Conservation (phyloP, 2,329 filamentous ascomycete genomes). For the Lachnellula arida region DNA sequence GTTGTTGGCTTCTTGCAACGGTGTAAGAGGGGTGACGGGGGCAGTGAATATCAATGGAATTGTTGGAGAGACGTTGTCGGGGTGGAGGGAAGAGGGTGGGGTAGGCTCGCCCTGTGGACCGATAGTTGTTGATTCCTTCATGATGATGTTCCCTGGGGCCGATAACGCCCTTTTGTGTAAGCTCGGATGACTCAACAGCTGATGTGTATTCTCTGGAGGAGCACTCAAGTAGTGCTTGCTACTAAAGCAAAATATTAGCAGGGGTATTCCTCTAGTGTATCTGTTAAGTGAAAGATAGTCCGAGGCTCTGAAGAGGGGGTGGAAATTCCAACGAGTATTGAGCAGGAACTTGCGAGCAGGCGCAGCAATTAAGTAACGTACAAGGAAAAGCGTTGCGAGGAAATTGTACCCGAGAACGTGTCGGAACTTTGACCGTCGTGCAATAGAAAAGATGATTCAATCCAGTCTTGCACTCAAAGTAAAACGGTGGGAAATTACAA, state of each 20-base stretch:
- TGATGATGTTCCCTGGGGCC: conserved; percentile 18
- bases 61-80: conserved; percentile 21
- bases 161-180: conserved; percentile 12
- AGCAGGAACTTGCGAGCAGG: too few relatives aligned
- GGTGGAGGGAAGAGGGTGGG: conserved; percentile 26
- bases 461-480: not conserved
- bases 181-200: not conserved
- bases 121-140: conserved; percentile 7
- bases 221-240: conserved; percentile 4
- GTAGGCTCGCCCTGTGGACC: conserved; percentile 24
- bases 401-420: too few relatives aligned
- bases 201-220: not conserved
- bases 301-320: not conserved
- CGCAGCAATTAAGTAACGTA: too few relatives aligned
- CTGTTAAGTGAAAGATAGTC: not conserved
- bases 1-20: conserved; percentile 9
- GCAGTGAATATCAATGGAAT: conserved; percentile 7
- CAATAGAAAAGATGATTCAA: too few relatives aligned
- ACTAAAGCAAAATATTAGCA: not conserved
- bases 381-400: too few relatives aligned
- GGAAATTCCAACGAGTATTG: too few relatives aligned
- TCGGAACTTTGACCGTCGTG: too few relatives aligned
- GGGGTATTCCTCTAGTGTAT: not conserved
- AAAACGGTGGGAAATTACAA: not conserved
- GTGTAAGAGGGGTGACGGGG: conserved; percentile 17